A percentile compares a stretch with the other conserved stretches of the same genome.
These are phyloP conservation scores for Raffaelea ambrosiae DNA, from an alignment of 2,329 filamentous ascomycete genomes.

Conservation along the genomic window DNA sequence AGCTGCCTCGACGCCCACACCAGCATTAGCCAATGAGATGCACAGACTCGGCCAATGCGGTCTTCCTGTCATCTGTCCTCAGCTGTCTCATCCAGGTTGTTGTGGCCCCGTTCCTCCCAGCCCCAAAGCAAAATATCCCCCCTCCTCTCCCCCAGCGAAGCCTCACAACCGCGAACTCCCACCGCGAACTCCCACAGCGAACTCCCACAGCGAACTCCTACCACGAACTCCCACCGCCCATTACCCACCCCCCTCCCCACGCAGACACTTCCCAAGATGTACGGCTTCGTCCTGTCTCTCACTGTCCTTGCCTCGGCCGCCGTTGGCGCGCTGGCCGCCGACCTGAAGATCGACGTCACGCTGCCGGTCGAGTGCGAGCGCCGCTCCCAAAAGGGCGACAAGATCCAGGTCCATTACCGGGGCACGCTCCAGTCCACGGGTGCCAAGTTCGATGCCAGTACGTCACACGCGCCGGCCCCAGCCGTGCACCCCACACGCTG, in stretches of 20 bases:
- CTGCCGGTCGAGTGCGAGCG: conserved; percentile 68
- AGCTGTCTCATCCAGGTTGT: too few relatives aligned
- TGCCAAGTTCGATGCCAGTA: conserved; percentile 72
- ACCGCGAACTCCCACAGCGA: too few relatives aligned
- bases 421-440: conserved; percentile 70
- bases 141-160: too few relatives aligned
- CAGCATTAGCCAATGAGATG: conserved; percentile 4
- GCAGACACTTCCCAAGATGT: conserved; percentile 31
- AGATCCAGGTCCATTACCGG: conserved; percentile 78
- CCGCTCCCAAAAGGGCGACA: conserved; percentile 69
- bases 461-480: conserved; percentile 14
- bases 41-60: too few relatives aligned
- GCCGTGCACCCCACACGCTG: too few relatives aligned
- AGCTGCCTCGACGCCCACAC: too few relatives aligned
- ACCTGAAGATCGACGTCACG: conserved; percentile 70
- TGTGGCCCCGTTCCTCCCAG: too few relatives aligned
- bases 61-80: too few relatives aligned
- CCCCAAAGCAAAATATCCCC: too few relatives aligned
- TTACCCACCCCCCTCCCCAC: neutral
- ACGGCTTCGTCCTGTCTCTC: conserved; percentile 36
- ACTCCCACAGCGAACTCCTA: too few relatives aligned
- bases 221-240: neutral
- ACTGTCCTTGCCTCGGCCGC: conserved; percentile 44
- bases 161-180: too few relatives aligned
- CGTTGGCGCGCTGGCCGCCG: conserved; percentile 41